Evolutionary conservation across 2,329 filamentous ascomycete species (phyloP).

Genomic region (Allantophomopsis cytisporea): DNA sequence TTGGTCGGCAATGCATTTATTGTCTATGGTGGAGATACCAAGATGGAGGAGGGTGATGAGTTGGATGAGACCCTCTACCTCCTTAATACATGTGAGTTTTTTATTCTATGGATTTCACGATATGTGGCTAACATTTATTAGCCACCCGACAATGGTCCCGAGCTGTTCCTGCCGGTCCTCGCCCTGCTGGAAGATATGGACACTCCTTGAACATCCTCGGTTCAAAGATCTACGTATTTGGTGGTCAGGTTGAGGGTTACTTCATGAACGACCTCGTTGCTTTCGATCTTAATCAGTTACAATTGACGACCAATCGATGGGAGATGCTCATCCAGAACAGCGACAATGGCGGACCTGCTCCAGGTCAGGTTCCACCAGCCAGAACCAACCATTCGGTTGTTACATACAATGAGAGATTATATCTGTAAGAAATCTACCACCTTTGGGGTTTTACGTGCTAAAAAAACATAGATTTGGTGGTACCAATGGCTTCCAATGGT

Average conservation of each 20-base stretch:
- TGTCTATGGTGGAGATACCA: constrained; percentile 96
- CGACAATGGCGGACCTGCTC: constrained; percentile 42
- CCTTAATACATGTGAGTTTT: constrained; percentile 81
- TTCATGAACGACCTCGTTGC: constrained; percentile 97
- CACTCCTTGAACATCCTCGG: constrained; percentile 94
- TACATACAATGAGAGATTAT: constrained; percentile 86
- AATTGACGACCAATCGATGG: constrained; percentile 85
- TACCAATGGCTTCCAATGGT: constrained; percentile 93
- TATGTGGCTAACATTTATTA: constrained; percentile 23
- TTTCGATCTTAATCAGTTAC: constrained; percentile 90
- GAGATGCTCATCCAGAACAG: constrained; percentile 76
- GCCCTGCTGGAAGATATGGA: constrained; percentile 84
- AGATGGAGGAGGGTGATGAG: constrained; percentile 82
- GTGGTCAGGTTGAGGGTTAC: constrained; percentile 90
- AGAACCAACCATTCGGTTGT: constrained; percentile 92
- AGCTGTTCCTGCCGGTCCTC: constrained; percentile 72
- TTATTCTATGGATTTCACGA: neutral
- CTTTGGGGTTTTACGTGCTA: constrained; percentile 5
- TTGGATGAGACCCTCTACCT: constrained; percentile 94
- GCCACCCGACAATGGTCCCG: constrained; percentile 97
- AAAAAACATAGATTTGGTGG: constrained; percentile 67
- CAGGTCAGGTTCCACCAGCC: constrained; percentile 65
- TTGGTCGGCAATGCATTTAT: constrained; percentile 98
- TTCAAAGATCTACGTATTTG: constrained; percentile 95
- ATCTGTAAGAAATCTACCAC: constrained; percentile 49